These are phyloP conservation scores for Phyllosticta capitalensis DNA, from an alignment of 2,329 filamentous ascomycete species.

Conservation along the genomic window DNA sequence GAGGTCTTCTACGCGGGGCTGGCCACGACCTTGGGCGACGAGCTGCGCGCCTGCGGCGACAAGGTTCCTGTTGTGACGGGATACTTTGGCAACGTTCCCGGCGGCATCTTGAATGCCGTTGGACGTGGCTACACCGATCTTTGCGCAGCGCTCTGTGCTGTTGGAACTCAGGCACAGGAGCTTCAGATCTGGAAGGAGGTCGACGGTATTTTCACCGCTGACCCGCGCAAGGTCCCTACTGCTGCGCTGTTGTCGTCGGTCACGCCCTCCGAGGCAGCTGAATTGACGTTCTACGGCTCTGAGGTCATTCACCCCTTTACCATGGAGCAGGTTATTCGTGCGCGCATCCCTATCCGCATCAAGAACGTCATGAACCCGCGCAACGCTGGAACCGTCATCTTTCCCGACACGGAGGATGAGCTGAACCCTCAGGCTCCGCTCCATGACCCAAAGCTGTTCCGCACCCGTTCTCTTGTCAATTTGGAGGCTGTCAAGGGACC, in stretches of 20 bases:
- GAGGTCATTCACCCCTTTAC: conserved; percentile 98
- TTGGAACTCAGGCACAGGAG: conserved; percentile 77
- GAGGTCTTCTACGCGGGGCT: conserved; percentile 39
- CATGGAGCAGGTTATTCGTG: conserved; percentile 81
- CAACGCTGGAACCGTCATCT: conserved; percentile 69
- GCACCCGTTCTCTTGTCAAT: conserved; percentile 35
- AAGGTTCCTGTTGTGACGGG: conserved; percentile 56
- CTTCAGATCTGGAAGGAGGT: conserved; percentile 99
- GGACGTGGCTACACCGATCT: conserved; percentile 95
- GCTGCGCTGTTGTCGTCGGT: conserved; percentile 82
- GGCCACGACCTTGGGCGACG: conserved; percentile 31
- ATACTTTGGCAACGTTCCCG: conserved; percentile 89
- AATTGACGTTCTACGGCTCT: conserved; percentile 66
- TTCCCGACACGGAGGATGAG: conserved; percentile 59
- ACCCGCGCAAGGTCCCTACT: conserved; percentile 83
- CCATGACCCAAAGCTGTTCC: conserved; percentile 48
- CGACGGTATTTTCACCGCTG: conserved; percentile 83
- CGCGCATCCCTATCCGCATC: conserved; percentile 76
- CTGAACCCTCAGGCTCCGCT: conserved; percentile 45
- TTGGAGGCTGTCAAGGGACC: conserved; percentile 37
- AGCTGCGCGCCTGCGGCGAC: conserved; percentile 34
- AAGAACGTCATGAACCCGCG: conserved; percentile 86
- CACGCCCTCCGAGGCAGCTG: conserved; percentile 88
- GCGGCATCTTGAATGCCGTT: conserved; percentile 82
- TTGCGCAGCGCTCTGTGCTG: conserved; percentile 83